phyloP scores from a whole-genome alignment of 768 basidiomycete genomes.

The Cystofilobasidium ferigula region DNA sequence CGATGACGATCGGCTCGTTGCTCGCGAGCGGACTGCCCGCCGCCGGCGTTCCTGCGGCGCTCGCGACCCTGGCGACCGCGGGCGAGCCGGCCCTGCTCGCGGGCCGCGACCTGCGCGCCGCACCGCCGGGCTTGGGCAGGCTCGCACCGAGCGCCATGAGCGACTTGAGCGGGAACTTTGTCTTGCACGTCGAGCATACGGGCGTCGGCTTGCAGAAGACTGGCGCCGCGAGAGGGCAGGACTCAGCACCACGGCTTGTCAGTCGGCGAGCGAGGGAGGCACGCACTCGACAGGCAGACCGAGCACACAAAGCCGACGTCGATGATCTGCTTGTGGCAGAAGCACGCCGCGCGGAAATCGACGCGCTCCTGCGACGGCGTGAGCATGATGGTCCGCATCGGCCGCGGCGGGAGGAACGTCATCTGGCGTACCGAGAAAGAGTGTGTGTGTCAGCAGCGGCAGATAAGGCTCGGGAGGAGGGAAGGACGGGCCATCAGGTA shows the following conservation, averaged over 20 bases:
- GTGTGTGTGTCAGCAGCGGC: neutral
- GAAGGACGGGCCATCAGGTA: constrained; percentile 58
- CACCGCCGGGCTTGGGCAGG: constrained; percentile 53
- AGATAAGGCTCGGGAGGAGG: constrained; percentile 10
- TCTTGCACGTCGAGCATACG: constrained; percentile 31
- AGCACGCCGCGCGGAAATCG: constrained; percentile 94
- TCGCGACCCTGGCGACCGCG: neutral
- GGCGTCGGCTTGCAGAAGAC: constrained; percentile 31
- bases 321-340: constrained; percentile 94
- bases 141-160: constrained; percentile 19
- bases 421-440: constrained; percentile 47
- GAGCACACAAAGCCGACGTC: constrained; percentile 97
- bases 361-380: constrained; percentile 89
- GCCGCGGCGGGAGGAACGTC: constrained; percentile 61
- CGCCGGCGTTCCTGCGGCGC: neutral
- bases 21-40: neutral
- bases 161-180: constrained; percentile 28
- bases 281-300: constrained; percentile 91
- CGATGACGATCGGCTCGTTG: constrained; percentile 5
- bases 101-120: constrained; percentile 20
- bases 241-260: neutral
- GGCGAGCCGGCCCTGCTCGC: neutral
- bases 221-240: constrained; percentile 9
- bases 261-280: constrained; percentile 7
- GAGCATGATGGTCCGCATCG: constrained; percentile 63